phyloP scores from a whole-genome alignment of 176 grass and related monocot genomes.

The Cymbopogon citratus region DNA sequence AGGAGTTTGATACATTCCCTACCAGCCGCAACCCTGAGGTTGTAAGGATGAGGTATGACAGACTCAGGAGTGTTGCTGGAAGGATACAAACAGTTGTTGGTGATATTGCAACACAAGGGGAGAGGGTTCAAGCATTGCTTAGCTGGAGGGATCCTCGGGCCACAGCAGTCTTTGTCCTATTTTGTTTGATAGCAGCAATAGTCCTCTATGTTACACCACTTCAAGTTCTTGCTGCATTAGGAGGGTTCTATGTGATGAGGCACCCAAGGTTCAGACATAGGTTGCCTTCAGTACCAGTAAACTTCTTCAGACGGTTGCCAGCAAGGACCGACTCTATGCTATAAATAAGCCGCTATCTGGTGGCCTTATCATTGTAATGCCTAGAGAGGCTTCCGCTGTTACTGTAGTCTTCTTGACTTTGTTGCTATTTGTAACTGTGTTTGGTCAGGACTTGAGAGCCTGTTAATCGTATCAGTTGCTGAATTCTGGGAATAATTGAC shows the following conservation, averaged over 20 bases:
- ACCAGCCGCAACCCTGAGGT: conserved; percentile 51
- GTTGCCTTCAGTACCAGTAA: conserved; percentile 66
- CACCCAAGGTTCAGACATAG: conserved; percentile 86
- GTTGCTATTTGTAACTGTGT: conserved; percentile 30
- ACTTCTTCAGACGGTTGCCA: conserved; percentile 84
- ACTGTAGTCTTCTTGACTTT: conserved; percentile 12
- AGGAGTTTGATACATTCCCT: conserved; percentile 93
- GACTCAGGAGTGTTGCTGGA: conserved; percentile 85
- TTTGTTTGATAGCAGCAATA: conserved; percentile 74
- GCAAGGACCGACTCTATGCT: conserved; percentile 87
- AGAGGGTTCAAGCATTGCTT: conserved; percentile 84
- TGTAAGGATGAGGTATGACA: conserved; percentile 76
- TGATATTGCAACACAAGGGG: conserved; percentile 90
- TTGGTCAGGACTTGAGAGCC: conserved; percentile 23
- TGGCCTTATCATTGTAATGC: conserved; percentile 24
- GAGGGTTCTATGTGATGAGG: conserved; percentile 82
- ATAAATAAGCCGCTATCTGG: conserved; percentile 27
- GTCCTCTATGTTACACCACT: conserved; percentile 78
- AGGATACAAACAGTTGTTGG: conserved; percentile 91
- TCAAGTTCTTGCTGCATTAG: conserved; percentile 74
- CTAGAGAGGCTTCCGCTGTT: neutral
- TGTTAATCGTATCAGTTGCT: conserved; percentile 19
- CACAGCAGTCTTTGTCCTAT: conserved; percentile 74
- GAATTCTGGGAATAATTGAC: conserved; percentile 36
- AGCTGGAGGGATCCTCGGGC: conserved; percentile 98